phyloP scores from a whole-genome alignment of 2,329 filamentous ascomycete species.

The Ilyonectria destructans region DNA sequence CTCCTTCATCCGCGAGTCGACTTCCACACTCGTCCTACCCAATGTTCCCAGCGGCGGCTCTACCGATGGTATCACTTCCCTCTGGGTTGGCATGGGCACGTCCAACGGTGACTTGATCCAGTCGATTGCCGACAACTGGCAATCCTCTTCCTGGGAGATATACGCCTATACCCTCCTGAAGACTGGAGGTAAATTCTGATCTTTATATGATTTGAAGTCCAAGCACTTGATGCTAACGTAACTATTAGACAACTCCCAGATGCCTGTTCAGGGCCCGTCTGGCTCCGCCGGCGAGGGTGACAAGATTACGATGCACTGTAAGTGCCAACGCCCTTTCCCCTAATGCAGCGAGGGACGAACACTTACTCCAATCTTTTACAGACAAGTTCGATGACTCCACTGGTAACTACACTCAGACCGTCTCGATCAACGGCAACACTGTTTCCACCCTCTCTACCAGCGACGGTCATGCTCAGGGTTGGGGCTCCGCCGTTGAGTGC shows the following conservation, averaged over 20 bases:
- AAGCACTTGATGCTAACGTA: not conserved
- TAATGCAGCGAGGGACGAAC: fast-evolving
- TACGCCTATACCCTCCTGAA: conserved; percentile 61
- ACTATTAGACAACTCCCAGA: conserved; percentile 32
- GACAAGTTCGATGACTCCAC: conserved; percentile 39
- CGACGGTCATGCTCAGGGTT: conserved; percentile 60
- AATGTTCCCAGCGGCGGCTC: conserved; percentile 53
- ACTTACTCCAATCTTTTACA: conserved; percentile 8
- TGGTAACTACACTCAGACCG: conserved; percentile 40
- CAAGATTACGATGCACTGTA: conserved; percentile 45
- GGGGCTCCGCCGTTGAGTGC: conserved; percentile 68
- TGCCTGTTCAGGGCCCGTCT: conserved; percentile 36
- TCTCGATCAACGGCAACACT: conserved; percentile 40
- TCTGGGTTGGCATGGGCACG: conserved; percentile 67
- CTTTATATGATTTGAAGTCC: not conserved
- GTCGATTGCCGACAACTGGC: conserved; percentile 61
- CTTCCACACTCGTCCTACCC: conserved; percentile 61
- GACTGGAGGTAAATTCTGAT: conserved; percentile 45
- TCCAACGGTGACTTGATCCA: conserved; percentile 64
- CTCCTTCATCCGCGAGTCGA: conserved; percentile 62
- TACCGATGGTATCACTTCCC: conserved; percentile 54
- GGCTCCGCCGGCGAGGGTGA: conserved; percentile 35
- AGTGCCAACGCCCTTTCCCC: fast-evolving
- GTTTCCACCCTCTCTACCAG: conserved; percentile 63
- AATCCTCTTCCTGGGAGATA: conserved; percentile 55